Evolutionary conservation across 768 basidiomycete species (phyloP), one percentile per base, ranked within the genome.

Genomic region (Russula vinacea): DNA sequence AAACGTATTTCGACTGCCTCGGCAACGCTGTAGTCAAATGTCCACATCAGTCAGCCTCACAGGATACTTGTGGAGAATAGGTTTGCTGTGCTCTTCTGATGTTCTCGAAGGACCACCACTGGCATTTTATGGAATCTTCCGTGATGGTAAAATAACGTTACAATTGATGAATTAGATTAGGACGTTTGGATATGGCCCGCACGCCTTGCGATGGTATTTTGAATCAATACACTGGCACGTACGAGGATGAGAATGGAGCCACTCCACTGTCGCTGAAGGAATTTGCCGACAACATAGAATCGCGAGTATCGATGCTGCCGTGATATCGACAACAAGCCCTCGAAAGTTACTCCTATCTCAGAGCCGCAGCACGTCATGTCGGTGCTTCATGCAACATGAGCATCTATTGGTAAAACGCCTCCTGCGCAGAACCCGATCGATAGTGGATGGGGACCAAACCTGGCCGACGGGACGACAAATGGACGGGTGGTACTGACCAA

Each of bases 361-460:
- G 35, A 56, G 57, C 22, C 51, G 22, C 66, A 64, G 11, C 62
- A 64, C 50, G 35, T 33, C 35, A 42, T 62, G 59, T 17, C 39
- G 49, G 44, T 64, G 17, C 17, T 19, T 63, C 37, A 35, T 16
- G 54, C 62, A 24, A 44, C 33, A 33, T 29, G 19, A 19, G 22
- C n/a, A 10, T 9, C n/a, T 62, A 10, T 45, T 55, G 40, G 44
- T 59, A 17, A 62, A 63, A 24, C 37, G 51, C 17, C 33, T n/a
- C n/a, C n/a, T n/a, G 13, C 40, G 35, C 10, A 8, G 35, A 51
- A 51, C 50, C 26, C 29, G 29, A 51, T 51, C 14, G 29, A 16
- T 29, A 13, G 29, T 7, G 29, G 24, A 51, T 17, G 50, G 26
- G 29, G 50, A 55, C 53, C 40, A 5, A 54, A 57, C 22, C 35